Evolutionary conservation across 768 basidiomycete species (phyloP).

Genomic region (Cubamyces sp.): DNA sequence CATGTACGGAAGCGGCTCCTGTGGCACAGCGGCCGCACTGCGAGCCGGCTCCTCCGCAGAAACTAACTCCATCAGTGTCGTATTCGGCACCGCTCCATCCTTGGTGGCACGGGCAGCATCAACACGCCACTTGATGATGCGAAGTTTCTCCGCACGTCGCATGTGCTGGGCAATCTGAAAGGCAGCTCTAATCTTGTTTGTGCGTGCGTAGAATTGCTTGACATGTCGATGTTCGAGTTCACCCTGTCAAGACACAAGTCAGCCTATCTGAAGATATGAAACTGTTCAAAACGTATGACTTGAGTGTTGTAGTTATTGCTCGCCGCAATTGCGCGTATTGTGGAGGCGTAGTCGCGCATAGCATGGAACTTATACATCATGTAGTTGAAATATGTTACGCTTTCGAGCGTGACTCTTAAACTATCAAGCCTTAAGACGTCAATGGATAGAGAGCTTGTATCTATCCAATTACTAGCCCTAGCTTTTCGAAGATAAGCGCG

Average conservation of each 20-base stretch:
- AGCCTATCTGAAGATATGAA: not conserved
- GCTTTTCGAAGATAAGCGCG: too few species aligned
- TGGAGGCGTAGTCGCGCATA: constrained; percentile 25
- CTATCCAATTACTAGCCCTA: too few species aligned
- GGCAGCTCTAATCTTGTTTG: constrained; percentile 5
- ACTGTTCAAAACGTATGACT: constrained; percentile 22
- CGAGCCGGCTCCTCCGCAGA: not conserved
- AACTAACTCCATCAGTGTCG: too few species aligned
- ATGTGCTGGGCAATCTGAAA: not conserved
- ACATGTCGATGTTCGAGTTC: not conserved
- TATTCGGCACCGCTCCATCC: not conserved
- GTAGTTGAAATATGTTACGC: constrained; percentile 23
- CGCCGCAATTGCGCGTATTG: constrained; percentile 27
- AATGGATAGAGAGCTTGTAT: too few species aligned
- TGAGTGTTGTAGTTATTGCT: constrained; percentile 33
- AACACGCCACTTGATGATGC: constrained; percentile 22
- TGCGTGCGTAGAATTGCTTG: not conserved
- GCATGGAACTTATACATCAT: constrained; percentile 34
- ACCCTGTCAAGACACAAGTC: not conserved
- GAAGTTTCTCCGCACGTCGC: constrained; percentile 20
- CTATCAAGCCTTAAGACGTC: too few species aligned
- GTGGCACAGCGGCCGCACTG: too few species aligned
- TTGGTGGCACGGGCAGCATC: not conserved
- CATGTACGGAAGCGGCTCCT: not conserved
- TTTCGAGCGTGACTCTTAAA: too few species aligned